Evolutionary conservation across 768 basidiomycete genomes (phyloP), one percentile per base, ranked within the genome.

Genomic region (Neoboletus subvelutipes): DNA sequence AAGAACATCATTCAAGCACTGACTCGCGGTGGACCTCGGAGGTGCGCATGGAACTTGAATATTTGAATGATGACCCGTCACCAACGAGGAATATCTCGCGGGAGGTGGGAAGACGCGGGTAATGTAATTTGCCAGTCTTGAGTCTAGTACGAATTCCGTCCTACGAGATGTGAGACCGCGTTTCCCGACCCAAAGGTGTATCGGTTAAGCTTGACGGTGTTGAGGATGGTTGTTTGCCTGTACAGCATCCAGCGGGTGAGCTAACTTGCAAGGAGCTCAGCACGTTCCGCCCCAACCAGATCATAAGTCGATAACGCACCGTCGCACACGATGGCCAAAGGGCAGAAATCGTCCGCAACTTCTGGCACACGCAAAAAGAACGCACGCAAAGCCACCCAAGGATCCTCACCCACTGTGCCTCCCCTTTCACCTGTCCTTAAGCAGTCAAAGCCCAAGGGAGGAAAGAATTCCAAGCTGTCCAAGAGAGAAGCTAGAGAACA

Each of bases 341-440:
- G 72, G 11, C 66, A 70, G 52, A 92, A 90, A 67, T 90, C 89
- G 4, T 95, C 92, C 5, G 93, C 94, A 24, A 79, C 86, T 0
- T 85, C 91, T 1, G 92, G 76, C 5, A 98, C 95, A 10, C 84
- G 94, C 57, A 97, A 96, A 79, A 98, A 97, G 73, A 92, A 96
- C 69, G 90, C 90, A 17, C 84, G 88, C 58, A 94, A 90, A 67
- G 80, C 84, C 1, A 77, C 77, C 17, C 60, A 65, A 20, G 67
- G 53, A 46, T 36, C 63, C 20, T 49, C 66, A 13, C 40, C 62
- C 7, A 46, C 61, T 49, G 49, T 34, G 36, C 69, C 69, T 10
- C 63, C 70, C 34, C 76, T 78, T 40, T 76, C 77, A 18, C 69
- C 75, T 8, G 55, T 71, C 17, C 71, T 71, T 52, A 72, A 74